These are phyloP conservation scores for Trichocomaceae sp. DNA, from an alignment of 2,329 filamentous ascomycete species.

Conservation along the genomic window DNA sequence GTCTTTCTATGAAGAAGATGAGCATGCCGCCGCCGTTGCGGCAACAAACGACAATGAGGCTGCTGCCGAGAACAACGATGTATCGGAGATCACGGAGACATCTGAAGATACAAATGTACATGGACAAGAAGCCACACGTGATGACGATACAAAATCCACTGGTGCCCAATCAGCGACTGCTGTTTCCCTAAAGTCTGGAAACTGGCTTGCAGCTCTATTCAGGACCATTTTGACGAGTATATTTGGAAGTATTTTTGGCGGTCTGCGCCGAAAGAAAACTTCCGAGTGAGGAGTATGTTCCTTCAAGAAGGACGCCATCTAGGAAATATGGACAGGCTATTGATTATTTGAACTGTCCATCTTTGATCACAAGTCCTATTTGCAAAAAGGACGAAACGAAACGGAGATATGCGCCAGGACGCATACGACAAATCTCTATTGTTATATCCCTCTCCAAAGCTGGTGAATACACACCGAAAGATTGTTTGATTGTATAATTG, in stretches of 20 bases:
- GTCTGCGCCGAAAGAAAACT: slow-evolving; percentile 32
- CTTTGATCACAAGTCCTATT: not conserved
- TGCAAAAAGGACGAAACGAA: not conserved
- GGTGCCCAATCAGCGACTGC: slow-evolving; percentile 34
- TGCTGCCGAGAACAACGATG: slow-evolving; percentile 12
- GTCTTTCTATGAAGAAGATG: slow-evolving; percentile 11
- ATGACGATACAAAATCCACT: slow-evolving; percentile 11
- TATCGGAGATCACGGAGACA: slow-evolving; percentile 3
- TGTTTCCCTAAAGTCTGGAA: slow-evolving; percentile 34
- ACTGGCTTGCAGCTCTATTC: slow-evolving; percentile 36
- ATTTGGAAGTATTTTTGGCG: slow-evolving; percentile 34
- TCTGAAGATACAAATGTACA: slow-evolving; percentile 3
- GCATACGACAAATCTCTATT: not conserved
- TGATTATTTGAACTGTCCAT: not conserved
- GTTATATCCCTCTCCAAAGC: slow-evolving; percentile 1
- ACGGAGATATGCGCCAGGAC: not conserved
- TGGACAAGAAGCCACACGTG: not conserved
- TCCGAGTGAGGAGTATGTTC: not conserved
- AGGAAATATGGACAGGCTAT: not conserved
- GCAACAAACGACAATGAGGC: slow-evolving; percentile 4
- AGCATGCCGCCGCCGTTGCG: slow-evolving; percentile 2
- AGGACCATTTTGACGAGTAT: slow-evolving; percentile 36
- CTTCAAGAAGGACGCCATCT: slow-evolving; percentile 20
- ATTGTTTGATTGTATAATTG: slow-evolving; percentile 8
- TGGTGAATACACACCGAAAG: slow-evolving; percentile 10